Base-by-base conservation (phyloP, 2,329 filamentous ascomycete genomes). In the Alternaria incomplexa region DNA sequence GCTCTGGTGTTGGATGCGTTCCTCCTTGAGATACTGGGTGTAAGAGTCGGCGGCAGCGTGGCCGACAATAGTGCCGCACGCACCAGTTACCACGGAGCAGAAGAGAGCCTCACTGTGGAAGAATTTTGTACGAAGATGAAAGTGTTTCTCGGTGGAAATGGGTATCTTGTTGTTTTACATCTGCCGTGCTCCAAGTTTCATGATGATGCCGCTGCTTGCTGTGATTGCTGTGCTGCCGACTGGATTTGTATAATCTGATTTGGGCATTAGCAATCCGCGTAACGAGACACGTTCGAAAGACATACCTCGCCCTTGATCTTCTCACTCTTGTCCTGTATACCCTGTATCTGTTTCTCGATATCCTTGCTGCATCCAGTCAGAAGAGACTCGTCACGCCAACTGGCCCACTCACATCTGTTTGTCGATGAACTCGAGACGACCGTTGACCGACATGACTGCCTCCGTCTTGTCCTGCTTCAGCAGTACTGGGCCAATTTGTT, bases 401-500 rank as follows among this genome's bases (percentile, higher is more conserved):
- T 2, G 32, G 9, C 12, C 26, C 52, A 20, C 90, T 80, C 79
- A 97, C 93, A 98, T 96, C 78, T 99, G 95, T 75, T 95, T 93
- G 69, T 90, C 87, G 69, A 99, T 99, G 76, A 95, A 98, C 69
- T 97, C 93, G 54, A 99, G 81, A 23, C 96, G 89, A 20, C 93
- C 93, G 72, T 96, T 93, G 17, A 99, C 96, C 0, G 93, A 94
- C 85, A 92, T 91, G 68, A 93, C 89, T 0, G 96, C 96, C 79
- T 99, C 96, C 2, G 88, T 83, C 80, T 92, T 94, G 61, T 98
- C 96, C 81, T 99, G 96, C 85, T 98, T 97, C 75, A 99, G 81
- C 40, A 99, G 83, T 7, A 98, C 92, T 0, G 96, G 96, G 0
- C 96, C 96, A 50, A 97, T 89, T 45, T 97, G 88, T 82, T 98